Evolutionary conservation across 2,329 filamentous ascomycete genomes (phyloP).

Genomic region (Chaetomiaceae sp.): DNA sequence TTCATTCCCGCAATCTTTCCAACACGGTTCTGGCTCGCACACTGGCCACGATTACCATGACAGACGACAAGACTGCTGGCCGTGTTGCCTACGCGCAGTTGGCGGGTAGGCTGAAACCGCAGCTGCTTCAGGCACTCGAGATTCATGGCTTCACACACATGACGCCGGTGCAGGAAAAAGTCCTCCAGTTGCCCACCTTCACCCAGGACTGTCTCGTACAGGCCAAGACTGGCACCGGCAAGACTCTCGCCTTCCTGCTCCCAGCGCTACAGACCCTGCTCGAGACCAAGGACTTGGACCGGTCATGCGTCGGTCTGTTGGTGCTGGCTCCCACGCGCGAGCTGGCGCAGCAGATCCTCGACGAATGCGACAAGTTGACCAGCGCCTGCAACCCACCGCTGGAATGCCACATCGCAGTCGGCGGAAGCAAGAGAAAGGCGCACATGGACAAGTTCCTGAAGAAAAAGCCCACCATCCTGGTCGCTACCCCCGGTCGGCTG

Average conservation of each 20-base stretch:
- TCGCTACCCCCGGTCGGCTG: slow-evolving; percentile 75
- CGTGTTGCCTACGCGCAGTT: slow-evolving; percentile 19
- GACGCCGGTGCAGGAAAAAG: slow-evolving; percentile 53
- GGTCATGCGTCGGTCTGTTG: slow-evolving; percentile 50
- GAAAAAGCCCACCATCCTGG: slow-evolving; percentile 69
- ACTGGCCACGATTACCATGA: slow-evolving; percentile 5
- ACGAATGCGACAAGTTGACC: slow-evolving; percentile 62
- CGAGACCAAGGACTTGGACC: slow-evolving; percentile 32
- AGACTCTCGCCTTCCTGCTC: slow-evolving; percentile 78
- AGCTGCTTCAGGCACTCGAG: slow-evolving; percentile 24
- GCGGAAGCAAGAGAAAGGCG: slow-evolving; percentile 68
- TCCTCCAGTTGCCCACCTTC: slow-evolving; percentile 41
- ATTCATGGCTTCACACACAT: slow-evolving; percentile 35
- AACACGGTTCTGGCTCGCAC: neutral
- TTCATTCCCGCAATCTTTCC: neutral
- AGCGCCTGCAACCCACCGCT: slow-evolving; percentile 60
- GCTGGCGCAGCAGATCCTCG: slow-evolving; percentile 64
- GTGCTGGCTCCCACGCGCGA: slow-evolving; percentile 68
- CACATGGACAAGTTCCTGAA: slow-evolving; percentile 66
- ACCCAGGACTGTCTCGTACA: slow-evolving; percentile 65
- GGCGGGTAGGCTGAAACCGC: slow-evolving; percentile 22
- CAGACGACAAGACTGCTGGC: neutral
- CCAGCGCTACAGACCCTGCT: slow-evolving; percentile 79
- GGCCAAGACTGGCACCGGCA: slow-evolving; percentile 83
- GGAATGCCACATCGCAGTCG: slow-evolving; percentile 72